Evolutionary conservation across 371 early-diverging fungal species (phyloP), one percentile per base, ranked within the genome.

Genomic region (Lichtheimia corymbifera): DNA sequence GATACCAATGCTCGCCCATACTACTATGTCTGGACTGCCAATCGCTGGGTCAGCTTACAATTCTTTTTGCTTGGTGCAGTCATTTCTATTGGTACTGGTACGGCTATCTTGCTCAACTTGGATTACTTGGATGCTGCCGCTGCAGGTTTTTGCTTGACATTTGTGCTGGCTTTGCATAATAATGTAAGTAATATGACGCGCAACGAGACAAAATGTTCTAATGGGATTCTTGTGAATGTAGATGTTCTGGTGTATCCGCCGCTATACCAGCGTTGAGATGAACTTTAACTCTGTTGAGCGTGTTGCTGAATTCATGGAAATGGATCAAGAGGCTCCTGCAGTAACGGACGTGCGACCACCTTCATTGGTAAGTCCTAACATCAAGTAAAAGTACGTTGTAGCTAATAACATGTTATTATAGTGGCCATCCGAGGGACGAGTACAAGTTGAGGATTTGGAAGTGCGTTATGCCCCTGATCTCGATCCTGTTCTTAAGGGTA

Each of bases 281-380:
- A 82, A 83, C 55, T 84, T 93, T 69, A 93, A 90, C 74, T 82
- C 88, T 11, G 90, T 97, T 9, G 96, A 97, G 69, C 87, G 97
- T 45, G 81, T 93, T 0, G 83, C 84, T 9, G 91, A 95, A 65
- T 97, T 93, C 63, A 77, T 85, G 64, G 71, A 71, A 22, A 85
- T 93, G 68, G 87, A 89, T 47, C 88, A 91, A 70, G 95, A 94
- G 68, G 86, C 93, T 9, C 73, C 86, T 15, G 79, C 84, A 4
- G 66, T 83, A 17, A 73, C 83, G 24, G 71, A 79, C 3, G 50
- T 70, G 1, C 62, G 81, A 61, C 88, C 86, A 15, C 87, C 87
- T 56, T 66, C 80, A 5, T 74, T 79, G n/a, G 80, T 79, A 70
- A 68, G 68, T 63, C 2, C 2, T 14, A n/a, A 0, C 4, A 42